These are phyloP conservation scores for Bipolaris victoriae DNA, from an alignment of 2,329 filamentous ascomycete species.

Conservation along the genomic window DNA sequence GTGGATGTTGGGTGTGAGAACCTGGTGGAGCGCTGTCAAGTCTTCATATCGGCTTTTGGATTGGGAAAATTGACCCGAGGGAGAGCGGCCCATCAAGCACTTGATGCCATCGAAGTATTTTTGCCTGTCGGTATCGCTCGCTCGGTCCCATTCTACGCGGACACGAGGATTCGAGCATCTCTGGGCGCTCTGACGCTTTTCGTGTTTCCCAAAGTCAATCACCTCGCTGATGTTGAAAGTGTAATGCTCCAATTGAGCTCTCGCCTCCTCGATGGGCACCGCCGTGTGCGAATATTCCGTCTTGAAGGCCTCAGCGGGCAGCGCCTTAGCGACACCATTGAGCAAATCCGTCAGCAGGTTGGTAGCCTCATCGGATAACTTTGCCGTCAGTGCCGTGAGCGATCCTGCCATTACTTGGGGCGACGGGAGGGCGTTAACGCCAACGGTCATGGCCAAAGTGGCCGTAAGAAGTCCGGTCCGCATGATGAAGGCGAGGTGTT, in stretches of 20 bases:
- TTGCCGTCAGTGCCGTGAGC: too few species aligned
- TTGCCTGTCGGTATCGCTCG: constrained; percentile 30
- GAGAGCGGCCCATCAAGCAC: constrained; percentile 33
- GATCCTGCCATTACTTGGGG: constrained; percentile 8
- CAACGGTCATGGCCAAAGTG: constrained; percentile 20
- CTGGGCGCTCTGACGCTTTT: constrained; percentile 6
- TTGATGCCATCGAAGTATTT: constrained; percentile 38
- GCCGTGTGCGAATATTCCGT: constrained; percentile 11
- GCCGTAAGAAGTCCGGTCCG: constrained; percentile 23
- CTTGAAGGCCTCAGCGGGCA: constrained; percentile 17
- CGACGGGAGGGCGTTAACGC: constrained; percentile 20
- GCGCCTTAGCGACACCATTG: constrained; percentile 9
- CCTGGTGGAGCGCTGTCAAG: constrained; percentile 44
- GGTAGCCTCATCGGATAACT: background rate
- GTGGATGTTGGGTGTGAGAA: constrained; percentile 43
- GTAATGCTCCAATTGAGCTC: constrained; percentile 7
- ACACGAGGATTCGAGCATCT: constrained; percentile 37
- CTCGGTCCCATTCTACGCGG: constrained; percentile 43
- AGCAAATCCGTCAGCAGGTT: background rate
- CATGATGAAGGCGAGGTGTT: constrained; percentile 26
- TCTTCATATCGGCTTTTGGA: constrained; percentile 44
- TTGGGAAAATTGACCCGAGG: constrained; percentile 34
- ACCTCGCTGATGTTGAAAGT: background rate
- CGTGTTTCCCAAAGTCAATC: background rate
- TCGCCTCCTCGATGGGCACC: constrained; percentile 18